Evolutionary conservation across 441 rosid genomes (phyloP).

Genomic region (Aleurites moluccanus): DNA sequence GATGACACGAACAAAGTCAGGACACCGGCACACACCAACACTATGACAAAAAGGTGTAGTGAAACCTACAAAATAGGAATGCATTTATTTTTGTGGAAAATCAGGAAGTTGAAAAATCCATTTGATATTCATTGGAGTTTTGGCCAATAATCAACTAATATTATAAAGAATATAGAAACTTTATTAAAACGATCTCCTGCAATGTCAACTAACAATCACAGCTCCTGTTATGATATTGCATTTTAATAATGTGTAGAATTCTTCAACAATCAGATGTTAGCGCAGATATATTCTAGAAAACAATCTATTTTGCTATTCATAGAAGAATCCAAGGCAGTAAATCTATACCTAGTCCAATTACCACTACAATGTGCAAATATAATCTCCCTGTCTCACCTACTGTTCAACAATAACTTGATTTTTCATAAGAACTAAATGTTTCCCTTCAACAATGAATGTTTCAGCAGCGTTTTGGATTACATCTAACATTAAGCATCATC

Average conservation of each 20-base stretch:
- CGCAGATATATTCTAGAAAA: not conserved
- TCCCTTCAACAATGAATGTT: not conserved
- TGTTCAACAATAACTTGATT: not conserved
- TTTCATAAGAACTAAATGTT: not conserved
- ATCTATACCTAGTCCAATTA: not conserved
- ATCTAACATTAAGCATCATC: not conserved
- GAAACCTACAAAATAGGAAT: not conserved
- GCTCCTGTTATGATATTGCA: not conserved
- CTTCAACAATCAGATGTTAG: not conserved
- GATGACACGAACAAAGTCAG: not conserved
- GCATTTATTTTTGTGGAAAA: not conserved
- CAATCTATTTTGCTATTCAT: not conserved
- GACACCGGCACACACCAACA: not conserved
- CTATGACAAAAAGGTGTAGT: not conserved
- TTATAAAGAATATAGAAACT: not conserved
- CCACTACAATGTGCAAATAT: not conserved
- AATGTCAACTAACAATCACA: not conserved
- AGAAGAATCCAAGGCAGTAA: not conserved
- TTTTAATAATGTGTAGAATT: not conserved
- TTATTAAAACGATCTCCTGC: not conserved
- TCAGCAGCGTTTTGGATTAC: not conserved
- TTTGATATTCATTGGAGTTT: not conserved
- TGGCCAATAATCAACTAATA: not conserved
- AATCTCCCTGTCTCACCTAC: not conserved
- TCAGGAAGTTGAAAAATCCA: conserved; percentile 5